phyloP scores from a whole-genome alignment of 345 rosid genomes.

The Nephelium lappaceum region DNA sequence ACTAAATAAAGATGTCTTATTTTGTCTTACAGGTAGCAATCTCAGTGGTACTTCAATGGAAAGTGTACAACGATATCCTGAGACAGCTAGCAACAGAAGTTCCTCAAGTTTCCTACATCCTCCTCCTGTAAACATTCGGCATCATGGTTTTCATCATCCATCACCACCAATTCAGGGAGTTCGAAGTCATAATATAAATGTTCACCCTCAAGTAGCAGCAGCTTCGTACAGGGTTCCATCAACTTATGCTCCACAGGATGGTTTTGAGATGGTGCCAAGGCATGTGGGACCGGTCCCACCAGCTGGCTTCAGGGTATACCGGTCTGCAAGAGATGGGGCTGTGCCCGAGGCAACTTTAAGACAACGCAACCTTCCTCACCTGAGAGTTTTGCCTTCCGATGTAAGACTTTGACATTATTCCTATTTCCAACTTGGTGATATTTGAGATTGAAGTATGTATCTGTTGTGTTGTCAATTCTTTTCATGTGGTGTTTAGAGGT shows the following conservation, averaged over 20 bases:
- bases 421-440: conserved; percentile 7
- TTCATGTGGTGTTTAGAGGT: not conserved
- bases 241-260: conserved; percentile 48
- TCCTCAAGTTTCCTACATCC: conserved; percentile 43
- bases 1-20: not conserved
- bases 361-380: conserved; percentile 52
- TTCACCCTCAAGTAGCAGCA: conserved; percentile 56
- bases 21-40: conserved; percentile 39
- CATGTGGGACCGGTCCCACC: conserved; percentile 52
- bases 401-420: conserved; percentile 37
- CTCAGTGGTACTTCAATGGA: conserved; percentile 49
- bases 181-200: conserved; percentile 53
- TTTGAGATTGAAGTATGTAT: not conserved
- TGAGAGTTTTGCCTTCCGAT: conserved; percentile 61
- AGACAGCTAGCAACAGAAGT: conserved; percentile 49
- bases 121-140: conserved; percentile 41
- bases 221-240: conserved; percentile 41
- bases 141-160: conserved; percentile 44
- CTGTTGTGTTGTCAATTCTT: not conserved
- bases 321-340: conserved; percentile 39
- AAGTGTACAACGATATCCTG: conserved; percentile 48
- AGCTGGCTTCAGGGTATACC: conserved; percentile 52
- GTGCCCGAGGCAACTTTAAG: conserved; percentile 43
- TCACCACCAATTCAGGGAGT: conserved; percentile 56
- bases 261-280: conserved; percentile 52